Percentiles rank a stretch among this genome's conserved stretches.
Evolutionary conservation across 345 rosid species (phyloP).

Genomic region (Balakata baccata): DNA sequence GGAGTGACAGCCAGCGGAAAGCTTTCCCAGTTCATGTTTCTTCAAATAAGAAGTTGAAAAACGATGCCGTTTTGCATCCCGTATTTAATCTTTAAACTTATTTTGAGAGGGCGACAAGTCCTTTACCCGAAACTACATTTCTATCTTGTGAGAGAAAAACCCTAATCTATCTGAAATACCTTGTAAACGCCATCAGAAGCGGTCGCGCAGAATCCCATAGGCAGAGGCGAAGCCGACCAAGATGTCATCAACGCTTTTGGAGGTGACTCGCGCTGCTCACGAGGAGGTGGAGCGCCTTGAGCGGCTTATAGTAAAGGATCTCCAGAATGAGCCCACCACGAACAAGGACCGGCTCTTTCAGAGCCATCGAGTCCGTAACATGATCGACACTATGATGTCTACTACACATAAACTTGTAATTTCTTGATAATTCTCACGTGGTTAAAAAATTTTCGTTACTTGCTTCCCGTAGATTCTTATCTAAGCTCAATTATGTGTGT

Average conservation of each 20-base stretch:
- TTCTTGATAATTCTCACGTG: background rate
- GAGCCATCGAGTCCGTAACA: constrained; percentile 86
- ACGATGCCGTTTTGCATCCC: background rate
- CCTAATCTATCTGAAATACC: background rate
- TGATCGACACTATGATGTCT: constrained; percentile 59
- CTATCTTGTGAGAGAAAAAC: background rate
- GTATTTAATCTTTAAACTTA: background rate
- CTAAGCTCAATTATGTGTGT: background rate
- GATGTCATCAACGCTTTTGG: constrained; percentile 93
- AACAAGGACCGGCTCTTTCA: constrained; percentile 74
- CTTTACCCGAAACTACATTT: background rate
- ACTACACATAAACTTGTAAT: constrained; percentile 69
- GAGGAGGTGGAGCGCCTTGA: constrained; percentile 89
- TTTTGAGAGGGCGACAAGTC: background rate
- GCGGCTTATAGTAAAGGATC: constrained; percentile 82
- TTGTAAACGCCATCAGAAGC: background rate
- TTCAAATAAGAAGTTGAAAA: background rate
- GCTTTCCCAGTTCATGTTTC: background rate
- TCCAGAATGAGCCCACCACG: constrained; percentile 67
- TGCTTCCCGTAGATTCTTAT: background rate
- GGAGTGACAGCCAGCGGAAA: background rate
- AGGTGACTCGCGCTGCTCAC: constrained; percentile 77
- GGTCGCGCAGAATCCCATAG: background rate
- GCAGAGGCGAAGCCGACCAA: background rate
- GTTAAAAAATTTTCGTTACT: background rate